Conservation (phyloP, 345 rosid species). For the Clarkia xantiana region DNA sequence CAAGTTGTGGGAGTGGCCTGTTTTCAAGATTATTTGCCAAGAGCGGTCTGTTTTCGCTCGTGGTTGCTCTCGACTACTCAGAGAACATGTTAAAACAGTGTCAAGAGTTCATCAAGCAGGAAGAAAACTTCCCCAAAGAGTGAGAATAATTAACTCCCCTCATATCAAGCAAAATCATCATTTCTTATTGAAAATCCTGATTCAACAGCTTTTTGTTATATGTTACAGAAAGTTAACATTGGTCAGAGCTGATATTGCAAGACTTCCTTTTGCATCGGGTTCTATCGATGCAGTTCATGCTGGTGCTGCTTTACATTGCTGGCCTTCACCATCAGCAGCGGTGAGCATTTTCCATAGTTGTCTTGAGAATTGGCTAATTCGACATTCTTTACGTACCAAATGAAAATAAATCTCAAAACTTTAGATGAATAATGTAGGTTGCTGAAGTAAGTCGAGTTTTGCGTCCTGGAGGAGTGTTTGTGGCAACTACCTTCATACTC, state of each 20-base stretch:
- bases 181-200: neutral
- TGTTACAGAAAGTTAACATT: conserved; percentile 44
- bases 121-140: conserved; percentile 62
- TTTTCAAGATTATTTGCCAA: conserved; percentile 66
- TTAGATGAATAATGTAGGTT: conserved; percentile 20
- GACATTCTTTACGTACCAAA: too few relatives aligned
- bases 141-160: conserved; percentile 11
- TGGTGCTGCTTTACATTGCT: conserved; percentile 80
- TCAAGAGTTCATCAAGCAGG: conserved; percentile 44
- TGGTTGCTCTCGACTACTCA: conserved; percentile 74
- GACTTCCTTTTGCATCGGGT: conserved; percentile 65
- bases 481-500: conserved; percentile 48
- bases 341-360: conserved; percentile 22
- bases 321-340: conserved; percentile 81
- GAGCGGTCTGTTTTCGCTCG: conserved; percentile 56
- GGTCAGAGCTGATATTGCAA: conserved; percentile 79
- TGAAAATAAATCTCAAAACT: neutral
- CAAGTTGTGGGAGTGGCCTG: conserved; percentile 88
- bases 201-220: neutral
- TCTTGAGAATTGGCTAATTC: neutral
- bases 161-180: neutral
- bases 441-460: conserved; percentile 86
- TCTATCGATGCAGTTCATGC: conserved; percentile 83
- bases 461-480: conserved; percentile 74
- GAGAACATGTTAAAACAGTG: conserved; percentile 82